Conservation (phyloP, 2,329 filamentous ascomycete species). For the Verticillium klebahnii region DNA sequence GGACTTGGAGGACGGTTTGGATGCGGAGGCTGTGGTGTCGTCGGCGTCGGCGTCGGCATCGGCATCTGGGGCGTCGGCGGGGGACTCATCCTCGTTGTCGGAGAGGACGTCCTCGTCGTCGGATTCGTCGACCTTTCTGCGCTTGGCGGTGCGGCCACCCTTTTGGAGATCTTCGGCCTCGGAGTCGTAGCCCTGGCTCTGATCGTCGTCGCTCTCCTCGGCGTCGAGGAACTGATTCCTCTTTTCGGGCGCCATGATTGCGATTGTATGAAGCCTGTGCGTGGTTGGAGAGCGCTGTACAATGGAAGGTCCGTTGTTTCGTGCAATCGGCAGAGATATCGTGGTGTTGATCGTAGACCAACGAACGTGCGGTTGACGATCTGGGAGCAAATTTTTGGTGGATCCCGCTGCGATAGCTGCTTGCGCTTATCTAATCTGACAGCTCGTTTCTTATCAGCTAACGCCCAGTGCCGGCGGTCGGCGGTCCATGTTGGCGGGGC, state of each 20-base stretch:
- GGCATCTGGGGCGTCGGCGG: constrained; percentile 19
- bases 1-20: constrained; percentile 19
- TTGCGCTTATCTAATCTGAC: constrained; percentile 7
- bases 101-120: constrained; percentile 26
- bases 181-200: constrained; percentile 58
- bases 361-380: background rate
- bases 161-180: constrained; percentile 63
- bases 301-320: too few species aligned
- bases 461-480: background rate
- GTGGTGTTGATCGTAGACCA: background rate
- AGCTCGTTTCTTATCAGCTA: background rate
- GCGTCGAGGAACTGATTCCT: constrained; percentile 67
- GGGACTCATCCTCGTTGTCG: constrained; percentile 23
- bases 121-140: constrained; percentile 52
- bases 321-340: background rate
- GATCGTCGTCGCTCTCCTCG: constrained; percentile 55
- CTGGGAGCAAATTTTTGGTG: constrained; percentile 8
- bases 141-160: constrained; percentile 57
- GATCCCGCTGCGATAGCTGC: background rate
- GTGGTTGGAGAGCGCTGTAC: background rate
- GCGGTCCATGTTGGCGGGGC: constrained; percentile 1
- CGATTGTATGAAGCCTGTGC: background rate
- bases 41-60: constrained; percentile 23
- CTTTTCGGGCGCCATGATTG: constrained; percentile 61
- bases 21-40: constrained; percentile 11